Percentiles rank a stretch among this genome's conserved stretches.
These are phyloP conservation scores for Cyathus striatus DNA, from an alignment of 768 basidiomycete genomes.

Conservation along the genomic window DNA sequence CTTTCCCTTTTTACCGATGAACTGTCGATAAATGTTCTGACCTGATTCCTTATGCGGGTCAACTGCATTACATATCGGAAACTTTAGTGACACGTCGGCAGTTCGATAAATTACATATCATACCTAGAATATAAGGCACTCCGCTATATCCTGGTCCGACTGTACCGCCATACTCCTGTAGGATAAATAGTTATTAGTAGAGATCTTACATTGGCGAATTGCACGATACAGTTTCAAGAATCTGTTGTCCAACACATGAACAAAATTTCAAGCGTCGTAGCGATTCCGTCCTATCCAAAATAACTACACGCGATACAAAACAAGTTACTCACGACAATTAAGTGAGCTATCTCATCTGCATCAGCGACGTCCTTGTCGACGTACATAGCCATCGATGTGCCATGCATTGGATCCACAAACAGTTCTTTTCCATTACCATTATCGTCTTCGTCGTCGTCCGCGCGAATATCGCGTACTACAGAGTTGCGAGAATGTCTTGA, in stretches of 20 bases:
- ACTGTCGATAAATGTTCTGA: constrained; percentile 77
- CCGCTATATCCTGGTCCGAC: constrained; percentile 74
- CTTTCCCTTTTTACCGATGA: constrained; percentile 75
- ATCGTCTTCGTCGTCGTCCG: constrained; percentile 20
- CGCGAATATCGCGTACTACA: constrained; percentile 30
- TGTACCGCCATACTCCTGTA: constrained; percentile 72
- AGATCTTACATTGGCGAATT: no score
- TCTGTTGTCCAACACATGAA: no score
- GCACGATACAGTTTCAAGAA: no score
- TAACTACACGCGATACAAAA: no score
- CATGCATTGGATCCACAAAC: constrained; percentile 82
- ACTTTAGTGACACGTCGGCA: not conserved
- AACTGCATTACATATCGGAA: constrained; percentile 37
- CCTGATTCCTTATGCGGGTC: constrained; percentile 76
- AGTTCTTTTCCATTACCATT: constrained; percentile 40
- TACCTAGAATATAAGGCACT: constrained; percentile 77
- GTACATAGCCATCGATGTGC: constrained; percentile 68
- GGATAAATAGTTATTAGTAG: constrained; percentile 3
- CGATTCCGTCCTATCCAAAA: no score
- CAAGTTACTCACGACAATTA: constrained; percentile 55
- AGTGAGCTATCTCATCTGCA: constrained; percentile 54
- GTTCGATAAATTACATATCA: constrained; percentile 14
- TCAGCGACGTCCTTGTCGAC: constrained; percentile 79
- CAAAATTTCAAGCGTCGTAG: no score
- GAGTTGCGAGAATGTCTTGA: constrained; percentile 31